Evolutionary conservation across 139 green algal species (phyloP), one percentile per base, ranked within the genome.

Genomic region (Desmodesmus armatus): DNA sequence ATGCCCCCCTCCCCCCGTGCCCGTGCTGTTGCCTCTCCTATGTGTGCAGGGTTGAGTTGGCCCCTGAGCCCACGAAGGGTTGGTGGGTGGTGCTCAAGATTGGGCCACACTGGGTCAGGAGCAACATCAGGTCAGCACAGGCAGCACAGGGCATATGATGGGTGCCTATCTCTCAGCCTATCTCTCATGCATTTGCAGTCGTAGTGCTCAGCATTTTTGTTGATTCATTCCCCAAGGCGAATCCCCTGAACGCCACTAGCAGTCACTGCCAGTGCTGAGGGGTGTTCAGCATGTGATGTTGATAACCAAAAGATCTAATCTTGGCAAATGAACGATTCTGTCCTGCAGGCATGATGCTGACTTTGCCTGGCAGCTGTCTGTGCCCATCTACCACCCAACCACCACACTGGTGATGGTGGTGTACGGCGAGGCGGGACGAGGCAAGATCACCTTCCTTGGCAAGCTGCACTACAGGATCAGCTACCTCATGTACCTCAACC

Each of bases 81-180:
- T 90, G 44, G 75, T 87, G 81, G 80, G 67, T 86, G 33, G 41
- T 90, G 31, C 49, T 87, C n/a, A 90, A 90, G 39, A 65, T 53
- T 37, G 85, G 85, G 11, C 85, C 78, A 5, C 78, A 89, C 49
- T 89, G 85, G 85, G 85, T 71, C 0, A 69, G 60, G 17, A 83
- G 69, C 25, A 41, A 55, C 33, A 74, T 77, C 21, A 75, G 60
- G 78, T 77, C 13, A 39, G 74, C n/a, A n/a, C 17, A 17, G 17
- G 15, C 51, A 62, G 51, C n/a, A n/a, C n/a, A n/a, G n/a, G n/a
- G n/a, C n/a, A n/a, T n/a, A n/a, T n/a, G n/a, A n/a, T n/a, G n/a
- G n/a, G n/a, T n/a, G n/a, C n/a, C n/a, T n/a, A n/a, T n/a, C n/a
- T n/a, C n/a, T n/a, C n/a, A n/a, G n/a, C n/a, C n/a, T n/a, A n/a